These are phyloP conservation scores for Phytophthora pini DNA, from an alignment of 352 stramenopile genomes.

Conservation along the genomic window DNA sequence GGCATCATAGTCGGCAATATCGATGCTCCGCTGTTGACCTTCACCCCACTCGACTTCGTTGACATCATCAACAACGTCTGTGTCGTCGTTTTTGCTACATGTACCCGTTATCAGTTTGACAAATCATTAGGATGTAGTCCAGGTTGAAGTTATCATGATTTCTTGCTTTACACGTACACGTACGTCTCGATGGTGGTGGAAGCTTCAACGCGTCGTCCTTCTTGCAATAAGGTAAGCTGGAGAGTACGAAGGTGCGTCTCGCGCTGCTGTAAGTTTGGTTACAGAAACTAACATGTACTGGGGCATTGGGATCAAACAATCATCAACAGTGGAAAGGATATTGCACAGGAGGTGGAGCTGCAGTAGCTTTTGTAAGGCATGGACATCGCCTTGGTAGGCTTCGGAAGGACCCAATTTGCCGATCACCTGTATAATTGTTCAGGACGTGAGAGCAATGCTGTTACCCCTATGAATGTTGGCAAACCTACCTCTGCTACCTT, in stretches of 20 bases:
- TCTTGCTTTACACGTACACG: constrained; percentile 11
- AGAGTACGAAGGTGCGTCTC: constrained; percentile 66
- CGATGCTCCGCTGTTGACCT: constrained; percentile 24
- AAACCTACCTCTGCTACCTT: constrained; percentile 42
- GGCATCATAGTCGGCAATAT: constrained; percentile 33
- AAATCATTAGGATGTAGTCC: not conserved
- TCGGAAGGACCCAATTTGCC: constrained; percentile 36
- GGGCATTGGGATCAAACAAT: not conserved
- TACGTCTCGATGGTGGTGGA: constrained; percentile 10
- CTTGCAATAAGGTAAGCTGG: constrained; percentile 57
- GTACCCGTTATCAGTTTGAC: not conserved
- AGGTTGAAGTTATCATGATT: constrained; percentile 2
- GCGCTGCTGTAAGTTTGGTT: constrained; percentile 49
- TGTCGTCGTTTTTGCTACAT: constrained; percentile 17
- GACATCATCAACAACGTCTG: not conserved
- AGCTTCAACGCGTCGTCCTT: constrained; percentile 23
- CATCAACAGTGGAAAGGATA: constrained; percentile 49
- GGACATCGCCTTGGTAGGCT: constrained; percentile 45
- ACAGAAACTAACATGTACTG: constrained; percentile 10
- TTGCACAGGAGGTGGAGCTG: constrained; percentile 69
- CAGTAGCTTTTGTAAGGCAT: constrained; percentile 51
- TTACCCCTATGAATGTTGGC: not conserved
- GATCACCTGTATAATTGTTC: constrained; percentile 30
- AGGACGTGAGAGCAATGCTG: not conserved
- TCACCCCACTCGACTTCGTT: constrained; percentile 23